phyloP scores from a whole-genome alignment of 139 green algal genomes.

The Closterium sp. region DNA sequence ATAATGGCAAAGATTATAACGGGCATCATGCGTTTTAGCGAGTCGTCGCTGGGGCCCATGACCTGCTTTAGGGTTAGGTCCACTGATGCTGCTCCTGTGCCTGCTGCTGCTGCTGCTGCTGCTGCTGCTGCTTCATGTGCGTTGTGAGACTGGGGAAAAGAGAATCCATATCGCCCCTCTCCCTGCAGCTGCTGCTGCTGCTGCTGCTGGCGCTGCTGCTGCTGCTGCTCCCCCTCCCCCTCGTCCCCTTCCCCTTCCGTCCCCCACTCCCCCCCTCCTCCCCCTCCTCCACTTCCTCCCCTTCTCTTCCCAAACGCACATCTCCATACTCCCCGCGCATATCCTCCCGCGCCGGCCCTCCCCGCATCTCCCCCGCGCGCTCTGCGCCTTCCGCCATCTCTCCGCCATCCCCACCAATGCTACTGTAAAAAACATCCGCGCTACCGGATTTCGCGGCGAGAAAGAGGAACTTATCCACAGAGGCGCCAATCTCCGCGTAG shows the following conservation, averaged over 20 bases:
- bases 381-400: not conserved
- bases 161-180: not conserved
- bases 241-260: not conserved
- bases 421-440: not conserved
- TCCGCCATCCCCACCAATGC: not conserved
- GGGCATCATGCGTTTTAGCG: not conserved
- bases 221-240: not conserved
- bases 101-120: not conserved
- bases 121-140: not conserved
- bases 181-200: not conserved
- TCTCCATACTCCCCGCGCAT: not conserved
- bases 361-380: not conserved
- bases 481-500: not conserved
- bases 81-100: not conserved
- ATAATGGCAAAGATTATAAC: slow-evolving; percentile 7
- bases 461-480: not conserved
- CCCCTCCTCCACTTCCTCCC: not conserved
- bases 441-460: not conserved
- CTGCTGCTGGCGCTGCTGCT: not conserved
- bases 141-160: not conserved
- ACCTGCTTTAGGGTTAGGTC: not conserved
- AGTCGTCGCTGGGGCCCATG: not conserved
- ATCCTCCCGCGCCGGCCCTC: not conserved
- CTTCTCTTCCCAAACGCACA: not conserved
- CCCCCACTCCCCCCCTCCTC: no score